Evolutionary conservation across 352 stramenopile genomes (phyloP).

Genomic region (Thraustochytrium sp.): DNA sequence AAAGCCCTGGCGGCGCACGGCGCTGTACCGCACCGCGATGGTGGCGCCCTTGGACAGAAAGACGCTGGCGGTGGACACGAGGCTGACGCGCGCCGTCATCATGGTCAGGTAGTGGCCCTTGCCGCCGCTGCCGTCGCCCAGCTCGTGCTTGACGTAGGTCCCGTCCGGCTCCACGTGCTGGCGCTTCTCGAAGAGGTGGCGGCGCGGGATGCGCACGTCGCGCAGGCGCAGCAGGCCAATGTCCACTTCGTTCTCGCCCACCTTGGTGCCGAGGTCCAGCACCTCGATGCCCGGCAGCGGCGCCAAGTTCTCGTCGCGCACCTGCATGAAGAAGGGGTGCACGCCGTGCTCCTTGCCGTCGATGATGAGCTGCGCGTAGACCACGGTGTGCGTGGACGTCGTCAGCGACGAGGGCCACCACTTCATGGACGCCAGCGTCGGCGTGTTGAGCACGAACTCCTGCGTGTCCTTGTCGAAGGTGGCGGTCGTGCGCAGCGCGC

Average conservation of each 20-base stretch:
- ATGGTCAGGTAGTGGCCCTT: constrained; percentile 64
- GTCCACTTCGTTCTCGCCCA: constrained; percentile 80
- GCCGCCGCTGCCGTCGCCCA: constrained; percentile 37
- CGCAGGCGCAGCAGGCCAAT: constrained; percentile 81
- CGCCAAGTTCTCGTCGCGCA: constrained; percentile 71
- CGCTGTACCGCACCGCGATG: constrained; percentile 69
- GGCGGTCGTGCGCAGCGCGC: constrained; percentile 87
- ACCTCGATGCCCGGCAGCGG: constrained; percentile 74
- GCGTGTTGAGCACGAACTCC: constrained; percentile 89
- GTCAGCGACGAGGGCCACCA: constrained; percentile 85
- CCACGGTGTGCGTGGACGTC: constrained; percentile 50
- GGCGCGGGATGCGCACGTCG: constrained; percentile 74
- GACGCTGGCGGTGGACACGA: constrained; percentile 64
- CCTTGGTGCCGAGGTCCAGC: constrained; percentile 83
- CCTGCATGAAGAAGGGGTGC: constrained; percentile 89
- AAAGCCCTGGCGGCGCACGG: constrained; percentile 63
- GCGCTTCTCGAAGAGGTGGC: constrained; percentile 70
- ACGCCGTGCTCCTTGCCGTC: constrained; percentile 70
- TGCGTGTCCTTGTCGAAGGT: constrained; percentile 78
- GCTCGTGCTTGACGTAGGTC: constrained; percentile 55
- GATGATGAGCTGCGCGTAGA: constrained; percentile 86
- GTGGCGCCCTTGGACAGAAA: constrained; percentile 67
- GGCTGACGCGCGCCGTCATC: constrained; percentile 65
- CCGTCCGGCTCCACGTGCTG: constrained; percentile 63
- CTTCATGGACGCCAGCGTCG: constrained; percentile 86